Evolutionary conservation across 805 yeast genomes (phyloP).

Genomic region (Saccharomycopsis oosterbeekiorum): DNA sequence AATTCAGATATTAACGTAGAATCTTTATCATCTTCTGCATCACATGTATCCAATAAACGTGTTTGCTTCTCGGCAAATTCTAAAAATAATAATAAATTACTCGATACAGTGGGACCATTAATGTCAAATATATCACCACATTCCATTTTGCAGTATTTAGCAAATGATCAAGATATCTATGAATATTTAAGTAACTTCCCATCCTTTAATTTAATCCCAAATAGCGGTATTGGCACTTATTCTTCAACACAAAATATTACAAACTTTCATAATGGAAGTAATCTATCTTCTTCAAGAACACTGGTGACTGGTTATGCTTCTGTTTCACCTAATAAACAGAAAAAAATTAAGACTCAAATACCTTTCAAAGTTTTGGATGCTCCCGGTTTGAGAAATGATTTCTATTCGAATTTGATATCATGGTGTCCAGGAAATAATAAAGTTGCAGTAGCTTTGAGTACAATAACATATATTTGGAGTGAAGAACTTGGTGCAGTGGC

Average conservation of each 20-base stretch:
- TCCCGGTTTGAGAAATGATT: constrained; percentile 65
- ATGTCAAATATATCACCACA: constrained; percentile 4
- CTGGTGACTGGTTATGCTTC: constrained; percentile 1
- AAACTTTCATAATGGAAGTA: constrained; percentile 19
- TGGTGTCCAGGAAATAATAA: constrained; percentile 49
- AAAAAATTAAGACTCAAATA: constrained; percentile 28
- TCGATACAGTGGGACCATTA: constrained; percentile 3
- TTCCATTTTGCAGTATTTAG: constrained; percentile 5
- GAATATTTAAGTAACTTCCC: background rate
- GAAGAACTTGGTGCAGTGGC: constrained; percentile 38
- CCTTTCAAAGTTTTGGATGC: constrained; percentile 54
- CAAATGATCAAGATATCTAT: constrained; percentile 8
- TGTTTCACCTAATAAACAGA: constrained; percentile 19
- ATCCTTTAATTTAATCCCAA: background rate
- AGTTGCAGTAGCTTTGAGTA: constrained; percentile 59
- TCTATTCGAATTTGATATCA: constrained; percentile 62
- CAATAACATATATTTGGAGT: constrained; percentile 54
- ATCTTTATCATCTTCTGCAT: background rate
- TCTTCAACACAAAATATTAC: background rate
- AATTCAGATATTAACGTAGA: background rate
- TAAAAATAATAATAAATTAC: background rate
- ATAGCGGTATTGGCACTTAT: background rate
- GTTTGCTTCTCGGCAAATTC: background rate
- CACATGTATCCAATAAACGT: background rate
- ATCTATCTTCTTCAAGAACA: constrained; percentile 12